A percentile compares a stretch with the other conserved stretches of the same genome.
These are phyloP conservation scores for Debaryomyces subglobosus DNA, from an alignment of 1,139 yeast species.

Conservation along the genomic window DNA sequence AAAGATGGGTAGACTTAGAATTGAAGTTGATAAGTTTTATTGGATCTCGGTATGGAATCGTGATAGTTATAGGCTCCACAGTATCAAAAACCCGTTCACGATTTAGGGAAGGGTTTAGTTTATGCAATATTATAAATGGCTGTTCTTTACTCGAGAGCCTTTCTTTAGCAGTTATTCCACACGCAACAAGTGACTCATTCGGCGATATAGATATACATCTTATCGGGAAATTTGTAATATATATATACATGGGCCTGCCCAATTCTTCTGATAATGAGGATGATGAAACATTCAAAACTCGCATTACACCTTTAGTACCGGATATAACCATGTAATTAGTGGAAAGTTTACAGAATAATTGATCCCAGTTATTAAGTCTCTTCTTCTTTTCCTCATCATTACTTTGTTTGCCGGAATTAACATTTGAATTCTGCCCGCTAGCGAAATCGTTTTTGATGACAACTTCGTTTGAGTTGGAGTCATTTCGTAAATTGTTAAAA, in stretches of 20 bases:
- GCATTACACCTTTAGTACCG: conserved; percentile 72
- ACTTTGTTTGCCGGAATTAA: conserved; percentile 11
- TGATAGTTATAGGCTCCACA: conserved; percentile 67
- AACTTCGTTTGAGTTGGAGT: conserved; percentile 27
- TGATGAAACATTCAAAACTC: conserved; percentile 59
- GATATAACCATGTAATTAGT: conserved; percentile 64
- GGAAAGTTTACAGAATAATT: conserved; percentile 65
- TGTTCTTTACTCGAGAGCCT: conserved; percentile 72
- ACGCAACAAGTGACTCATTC: conserved; percentile 66
- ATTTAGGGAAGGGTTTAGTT: conserved; percentile 31
- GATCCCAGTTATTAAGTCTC: conserved; percentile 59
- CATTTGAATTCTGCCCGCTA: conserved; percentile 17
- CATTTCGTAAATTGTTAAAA: conserved; percentile 35
- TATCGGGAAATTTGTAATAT: conserved; percentile 73
- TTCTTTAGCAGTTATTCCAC: conserved; percentile 83
- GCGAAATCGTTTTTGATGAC: conserved; percentile 40
- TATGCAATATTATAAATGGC: conserved; percentile 74
- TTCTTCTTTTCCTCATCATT: conserved; percentile 27
- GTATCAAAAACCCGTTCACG: conserved; percentile 23
- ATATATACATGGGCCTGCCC: conserved; percentile 71
- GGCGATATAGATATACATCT: conserved; percentile 75
- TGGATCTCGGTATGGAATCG: conserved; percentile 86
- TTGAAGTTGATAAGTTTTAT: conserved; percentile 75
- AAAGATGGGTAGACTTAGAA: conserved; percentile 64
- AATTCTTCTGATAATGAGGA: conserved; percentile 31